These are phyloP conservation scores for Termitomyces sp. DNA, from an alignment of 768 basidiomycete species.

Conservation along the genomic window DNA sequence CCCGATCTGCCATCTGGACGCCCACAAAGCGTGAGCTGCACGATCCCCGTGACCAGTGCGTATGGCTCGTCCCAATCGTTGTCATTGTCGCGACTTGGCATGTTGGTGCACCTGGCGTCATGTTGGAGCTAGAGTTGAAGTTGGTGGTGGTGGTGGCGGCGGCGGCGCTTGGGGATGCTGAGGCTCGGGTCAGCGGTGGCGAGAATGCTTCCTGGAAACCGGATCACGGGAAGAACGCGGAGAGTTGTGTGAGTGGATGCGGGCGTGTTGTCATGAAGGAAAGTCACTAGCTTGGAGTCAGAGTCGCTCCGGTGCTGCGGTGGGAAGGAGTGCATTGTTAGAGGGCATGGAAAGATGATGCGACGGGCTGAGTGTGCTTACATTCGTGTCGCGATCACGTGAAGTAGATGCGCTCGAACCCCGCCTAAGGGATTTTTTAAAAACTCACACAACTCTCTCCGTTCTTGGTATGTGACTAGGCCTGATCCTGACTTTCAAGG, in stretches of 20 bases:
- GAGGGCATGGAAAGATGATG: no score
- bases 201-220: constrained; percentile 51
- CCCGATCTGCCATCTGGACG: constrained; percentile 82
- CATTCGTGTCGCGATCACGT: no score
- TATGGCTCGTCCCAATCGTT: neutral
- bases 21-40: constrained; percentile 78
- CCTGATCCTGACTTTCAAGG: no score
- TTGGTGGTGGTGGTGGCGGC: constrained; percentile 30
- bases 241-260: constrained; percentile 90
- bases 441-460: no score
- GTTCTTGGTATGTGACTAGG: no score
- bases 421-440: no score
- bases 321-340: no score
- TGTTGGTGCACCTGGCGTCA: constrained; percentile 9
- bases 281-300: neutral
- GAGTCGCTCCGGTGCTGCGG: constrained; percentile 9
- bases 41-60: constrained; percentile 20
- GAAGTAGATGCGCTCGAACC: no score
- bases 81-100: neutral
- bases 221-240: constrained; percentile 86
- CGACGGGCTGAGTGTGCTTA: no score
- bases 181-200: constrained; percentile 41
- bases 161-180: constrained; percentile 36
- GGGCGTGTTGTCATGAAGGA: constrained; percentile 46
- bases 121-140: constrained; percentile 8